A percentile compares a stretch with the other conserved stretches of the same genome.
Conservation (phyloP, 768 basidiomycete species). For the Sporobolomyces phaffii region DNA sequence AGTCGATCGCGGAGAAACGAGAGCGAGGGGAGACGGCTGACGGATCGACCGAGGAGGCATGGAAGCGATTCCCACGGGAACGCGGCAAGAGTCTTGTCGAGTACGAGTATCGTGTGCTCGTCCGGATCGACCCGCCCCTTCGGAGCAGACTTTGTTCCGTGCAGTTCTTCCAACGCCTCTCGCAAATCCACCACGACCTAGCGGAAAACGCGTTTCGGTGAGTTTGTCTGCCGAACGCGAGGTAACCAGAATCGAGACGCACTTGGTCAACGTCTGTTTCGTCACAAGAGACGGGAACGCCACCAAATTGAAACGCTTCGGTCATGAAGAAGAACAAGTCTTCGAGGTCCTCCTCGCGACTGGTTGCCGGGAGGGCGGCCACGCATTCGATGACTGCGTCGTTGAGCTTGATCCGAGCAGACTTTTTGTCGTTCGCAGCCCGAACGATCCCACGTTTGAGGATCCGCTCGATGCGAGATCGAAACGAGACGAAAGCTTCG, state of each 20-base stretch:
- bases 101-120: constrained; percentile 74
- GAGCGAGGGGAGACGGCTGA: constrained; percentile 86
- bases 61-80: constrained; percentile 97
- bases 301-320: constrained; percentile 89
- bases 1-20: constrained; percentile 82
- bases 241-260: neutral
- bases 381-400: constrained; percentile 77
- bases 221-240: too few species aligned
- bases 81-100: constrained; percentile 81
- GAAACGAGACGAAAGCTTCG: constrained; percentile 57
- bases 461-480: constrained; percentile 65
- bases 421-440: constrained; percentile 59
- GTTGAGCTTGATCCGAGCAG: constrained; percentile 52
- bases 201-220: too few species aligned
- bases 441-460: constrained; percentile 60
- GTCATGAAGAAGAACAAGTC: constrained; percentile 89
- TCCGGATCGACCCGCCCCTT: constrained; percentile 47
- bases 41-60: constrained; percentile 68
- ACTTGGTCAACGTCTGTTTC: constrained; percentile 89
- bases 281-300: constrained; percentile 75
- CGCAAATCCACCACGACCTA: constrained; percentile 72
- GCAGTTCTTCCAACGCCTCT: constrained; percentile 65
- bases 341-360: constrained; percentile 87
- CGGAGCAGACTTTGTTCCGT: constrained; percentile 47
- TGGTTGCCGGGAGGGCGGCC: constrained; percentile 70